A percentile compares a stretch with the other conserved stretches of the same genome.
Conservation (phyloP, 2,329 filamentous ascomycete species). For the Calonectria crousiana region DNA sequence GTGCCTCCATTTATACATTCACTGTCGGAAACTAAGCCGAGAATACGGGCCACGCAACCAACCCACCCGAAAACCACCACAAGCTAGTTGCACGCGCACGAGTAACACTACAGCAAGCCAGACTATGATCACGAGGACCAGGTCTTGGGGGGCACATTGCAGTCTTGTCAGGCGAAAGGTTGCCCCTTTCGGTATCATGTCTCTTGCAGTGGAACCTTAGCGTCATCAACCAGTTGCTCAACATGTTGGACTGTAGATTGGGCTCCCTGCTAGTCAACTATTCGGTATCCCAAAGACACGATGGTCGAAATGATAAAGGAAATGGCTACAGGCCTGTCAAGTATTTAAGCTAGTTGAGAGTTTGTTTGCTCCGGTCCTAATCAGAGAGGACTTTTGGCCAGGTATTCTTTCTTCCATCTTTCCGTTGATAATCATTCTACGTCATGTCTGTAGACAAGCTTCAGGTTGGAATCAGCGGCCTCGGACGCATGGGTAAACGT, state of each 20-base stretch:
- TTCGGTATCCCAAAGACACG: not conserved
- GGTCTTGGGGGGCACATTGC: not conserved
- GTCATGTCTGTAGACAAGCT: not conserved
- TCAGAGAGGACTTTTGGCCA: too few species aligned
- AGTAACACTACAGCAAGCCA: not conserved
- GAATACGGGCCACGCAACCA: not conserved
- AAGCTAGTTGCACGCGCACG: too few species aligned
- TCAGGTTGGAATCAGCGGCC: not conserved
- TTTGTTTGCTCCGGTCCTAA: not conserved
- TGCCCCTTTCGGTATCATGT: not conserved
- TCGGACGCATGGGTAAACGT: not conserved
- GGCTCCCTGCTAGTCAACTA: not conserved
- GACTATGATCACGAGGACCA: not conserved
- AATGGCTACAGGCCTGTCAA: not conserved
- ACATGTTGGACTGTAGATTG: not conserved
- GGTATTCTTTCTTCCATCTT: not conserved
- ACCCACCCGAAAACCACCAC: not conserved
- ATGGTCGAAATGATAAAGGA: not conserved
- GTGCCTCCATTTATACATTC: not conserved
- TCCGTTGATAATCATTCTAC: too few species aligned
- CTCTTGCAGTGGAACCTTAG: not conserved
- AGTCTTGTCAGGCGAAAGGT: not conserved
- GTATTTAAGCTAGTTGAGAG: not conserved
- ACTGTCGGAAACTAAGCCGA: not conserved
- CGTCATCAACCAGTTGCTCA: not conserved